These are phyloP conservation scores for Meira miltonrushii DNA, from an alignment of 1,284 basidiomycete species.

Conservation along the genomic window DNA sequence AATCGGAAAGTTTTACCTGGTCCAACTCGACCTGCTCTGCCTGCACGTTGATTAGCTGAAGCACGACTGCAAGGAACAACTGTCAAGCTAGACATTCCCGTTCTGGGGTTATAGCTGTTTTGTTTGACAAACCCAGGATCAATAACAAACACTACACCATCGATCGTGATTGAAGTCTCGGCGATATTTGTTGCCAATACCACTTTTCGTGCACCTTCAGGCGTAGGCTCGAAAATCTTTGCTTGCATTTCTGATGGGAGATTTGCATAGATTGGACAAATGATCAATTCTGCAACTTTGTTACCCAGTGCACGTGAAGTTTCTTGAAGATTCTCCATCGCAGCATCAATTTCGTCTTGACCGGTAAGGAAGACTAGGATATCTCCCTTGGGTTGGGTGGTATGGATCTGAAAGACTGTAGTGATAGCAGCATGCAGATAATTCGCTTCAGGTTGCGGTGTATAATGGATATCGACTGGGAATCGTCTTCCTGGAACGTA, in stretches of 20 bases:
- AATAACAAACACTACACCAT: conserved; percentile 51
- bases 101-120: conserved; percentile 51
- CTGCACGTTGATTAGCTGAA: conserved; percentile 92
- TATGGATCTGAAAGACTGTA: conserved; percentile 97
- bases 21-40: conserved; percentile 92
- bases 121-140: conserved; percentile 53
- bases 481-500: conserved; percentile 88
- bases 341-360: conserved; percentile 98
- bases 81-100: conserved; percentile 48
- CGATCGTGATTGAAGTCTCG: conserved; percentile 52
- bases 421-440: conserved; percentile 98
- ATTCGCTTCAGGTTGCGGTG: conserved; percentile 59
- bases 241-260: conserved; percentile 97
- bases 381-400: conserved; percentile 95
- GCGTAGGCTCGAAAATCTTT: conserved; percentile 98
- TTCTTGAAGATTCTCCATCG: conserved; percentile 84
- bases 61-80: conserved; percentile 73
- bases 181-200: conserved; percentile 98
- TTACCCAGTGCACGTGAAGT: conserved; percentile 90
- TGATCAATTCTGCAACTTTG: conserved; percentile 87
- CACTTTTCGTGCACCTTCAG: conserved; percentile 86
- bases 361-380: conserved; percentile 97
- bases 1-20: conserved; percentile 94
- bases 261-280: conserved; percentile 97
- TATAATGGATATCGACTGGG: conserved; percentile 94